Evolutionary conservation across 768 basidiomycete genomes (phyloP).

Genomic region (Trametes coccinea): DNA sequence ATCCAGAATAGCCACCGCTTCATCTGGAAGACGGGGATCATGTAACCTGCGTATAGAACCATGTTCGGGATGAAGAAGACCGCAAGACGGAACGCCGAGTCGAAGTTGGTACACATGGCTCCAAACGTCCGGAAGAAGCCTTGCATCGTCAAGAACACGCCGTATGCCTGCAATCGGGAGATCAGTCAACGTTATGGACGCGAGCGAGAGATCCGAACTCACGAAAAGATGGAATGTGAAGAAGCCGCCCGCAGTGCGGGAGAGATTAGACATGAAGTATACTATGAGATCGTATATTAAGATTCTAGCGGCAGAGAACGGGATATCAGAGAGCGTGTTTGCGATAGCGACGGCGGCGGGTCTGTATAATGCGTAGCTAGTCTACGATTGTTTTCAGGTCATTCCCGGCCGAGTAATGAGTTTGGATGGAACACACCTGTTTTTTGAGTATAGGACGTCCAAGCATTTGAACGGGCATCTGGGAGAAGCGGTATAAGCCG

Average conservation of each 20-base stretch:
- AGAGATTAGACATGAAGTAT: constrained; percentile 66
- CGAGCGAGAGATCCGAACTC: constrained; percentile 4
- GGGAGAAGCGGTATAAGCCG: neutral
- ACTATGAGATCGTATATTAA: constrained; percentile 64
- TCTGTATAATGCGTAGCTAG: constrained; percentile 63
- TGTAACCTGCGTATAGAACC: constrained; percentile 70
- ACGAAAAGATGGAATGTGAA: constrained; percentile 64
- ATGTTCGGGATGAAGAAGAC: constrained; percentile 78
- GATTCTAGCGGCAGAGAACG: constrained; percentile 61
- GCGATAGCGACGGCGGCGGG: constrained; percentile 65
- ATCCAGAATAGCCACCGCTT: constrained; percentile 88
- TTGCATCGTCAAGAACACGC: constrained; percentile 72
- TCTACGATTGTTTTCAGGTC: constrained; percentile 34
- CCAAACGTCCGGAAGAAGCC: constrained; percentile 83
- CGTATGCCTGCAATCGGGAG: constrained; percentile 39
- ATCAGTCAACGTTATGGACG: no score
- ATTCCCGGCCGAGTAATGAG: neutral
- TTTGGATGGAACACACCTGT: constrained; percentile 40
- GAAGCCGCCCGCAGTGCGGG: constrained; percentile 42
- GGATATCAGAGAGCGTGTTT: constrained; percentile 68
- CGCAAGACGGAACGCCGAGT: constrained; percentile 53
- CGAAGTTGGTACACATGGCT: constrained; percentile 53
- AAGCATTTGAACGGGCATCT: constrained; percentile 76
- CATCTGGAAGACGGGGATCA: constrained; percentile 67
- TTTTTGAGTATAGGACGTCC: constrained; percentile 76